These are phyloP conservation scores for Cyamopsis tetragonoloba DNA, from an alignment of 306 rosid species.

Conservation along the genomic window DNA sequence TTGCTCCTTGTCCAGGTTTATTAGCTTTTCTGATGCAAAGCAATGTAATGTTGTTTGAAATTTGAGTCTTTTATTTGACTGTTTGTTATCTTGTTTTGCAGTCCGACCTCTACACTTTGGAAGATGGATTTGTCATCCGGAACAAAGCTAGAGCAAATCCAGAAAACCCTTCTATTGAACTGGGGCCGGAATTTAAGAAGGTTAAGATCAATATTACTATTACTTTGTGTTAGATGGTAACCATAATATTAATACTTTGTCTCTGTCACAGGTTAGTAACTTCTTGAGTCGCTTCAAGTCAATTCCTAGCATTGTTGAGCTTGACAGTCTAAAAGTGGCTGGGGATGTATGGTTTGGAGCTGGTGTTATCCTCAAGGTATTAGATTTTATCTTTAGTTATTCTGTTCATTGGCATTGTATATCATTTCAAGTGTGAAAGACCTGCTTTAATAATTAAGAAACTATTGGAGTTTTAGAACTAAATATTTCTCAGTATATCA, in stretches of 20 bases:
- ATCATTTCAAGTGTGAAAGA: neutral
- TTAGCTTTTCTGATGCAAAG: slow-evolving; percentile 17
- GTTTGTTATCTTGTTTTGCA: slow-evolving; percentile 31
- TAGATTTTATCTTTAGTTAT: slow-evolving; percentile 6
- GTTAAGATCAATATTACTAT: slow-evolving; percentile 31
- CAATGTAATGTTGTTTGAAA: slow-evolving; percentile 2
- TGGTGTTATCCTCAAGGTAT: slow-evolving; percentile 77
- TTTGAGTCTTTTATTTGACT: slow-evolving; percentile 15
- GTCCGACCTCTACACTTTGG: slow-evolving; percentile 87
- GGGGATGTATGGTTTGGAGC: slow-evolving; percentile 96
- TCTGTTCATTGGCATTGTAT: neutral
- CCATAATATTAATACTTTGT: slow-evolving; percentile 15
- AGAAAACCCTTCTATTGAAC: slow-evolving; percentile 84
- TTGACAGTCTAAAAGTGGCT: slow-evolving; percentile 80
- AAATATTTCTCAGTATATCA: neutral
- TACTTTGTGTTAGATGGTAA: slow-evolving; percentile 13
- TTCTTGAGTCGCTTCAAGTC: slow-evolving; percentile 88
- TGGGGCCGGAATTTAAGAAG: slow-evolving; percentile 99
- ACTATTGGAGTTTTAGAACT: neutral
- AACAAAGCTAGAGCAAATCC: slow-evolving; percentile 70
- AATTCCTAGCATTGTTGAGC: slow-evolving; percentile 86
- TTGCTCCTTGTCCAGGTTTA: slow-evolving; percentile 98
- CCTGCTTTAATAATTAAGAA: neutral
- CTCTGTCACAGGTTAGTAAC: slow-evolving; percentile 55
- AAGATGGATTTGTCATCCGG: slow-evolving; percentile 67